Percentiles rank a stretch among this genome's conserved stretches.
Conservation (phyloP, 1,284 basidiomycete genomes). For the Trametes versicolor region DNA sequence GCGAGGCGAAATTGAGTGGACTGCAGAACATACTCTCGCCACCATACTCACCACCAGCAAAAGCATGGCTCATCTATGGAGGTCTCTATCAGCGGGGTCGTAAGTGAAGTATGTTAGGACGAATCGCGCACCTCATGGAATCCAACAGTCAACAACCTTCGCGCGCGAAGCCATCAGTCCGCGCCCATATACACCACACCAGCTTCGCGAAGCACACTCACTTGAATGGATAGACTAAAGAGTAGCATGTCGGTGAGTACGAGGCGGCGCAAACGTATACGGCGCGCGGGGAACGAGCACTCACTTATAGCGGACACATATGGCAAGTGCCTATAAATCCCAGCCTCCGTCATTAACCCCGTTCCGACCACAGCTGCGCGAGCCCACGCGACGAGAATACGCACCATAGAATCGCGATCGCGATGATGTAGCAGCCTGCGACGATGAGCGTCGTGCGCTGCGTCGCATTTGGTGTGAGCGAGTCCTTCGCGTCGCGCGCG, state of each 20-base stretch:
- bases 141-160: slow-evolving; percentile 82
- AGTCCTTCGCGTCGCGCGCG: slow-evolving; percentile 47
- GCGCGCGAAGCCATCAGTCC: slow-evolving; percentile 9
- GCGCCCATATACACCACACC: slow-evolving; percentile 5
- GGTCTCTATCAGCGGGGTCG: background rate
- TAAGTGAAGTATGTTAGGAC: background rate
- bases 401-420: slow-evolving; percentile 80
- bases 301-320: slow-evolving; percentile 75
- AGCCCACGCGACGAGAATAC: slow-evolving; percentile 36
- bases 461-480: slow-evolving; percentile 72
- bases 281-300: slow-evolving; percentile 43
- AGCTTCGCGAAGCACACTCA: slow-evolving; percentile 50
- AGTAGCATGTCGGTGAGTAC: slow-evolving; percentile 5
- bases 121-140: slow-evolving; percentile 80
- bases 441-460: slow-evolving; percentile 83
- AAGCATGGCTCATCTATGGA: slow-evolving; percentile 83
- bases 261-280: slow-evolving; percentile 13
- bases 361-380: background rate
- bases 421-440: slow-evolving; percentile 76
- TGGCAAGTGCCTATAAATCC: slow-evolving; percentile 74
- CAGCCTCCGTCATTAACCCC: slow-evolving; percentile 8
- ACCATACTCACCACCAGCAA: slow-evolving; percentile 41
- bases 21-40: background rate
- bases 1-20: slow-evolving; percentile 5
- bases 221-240: slow-evolving; percentile 93